Conservation (phyloP, 2,329 filamentous ascomycete genomes). For the Mollisiaceae sp. region DNA sequence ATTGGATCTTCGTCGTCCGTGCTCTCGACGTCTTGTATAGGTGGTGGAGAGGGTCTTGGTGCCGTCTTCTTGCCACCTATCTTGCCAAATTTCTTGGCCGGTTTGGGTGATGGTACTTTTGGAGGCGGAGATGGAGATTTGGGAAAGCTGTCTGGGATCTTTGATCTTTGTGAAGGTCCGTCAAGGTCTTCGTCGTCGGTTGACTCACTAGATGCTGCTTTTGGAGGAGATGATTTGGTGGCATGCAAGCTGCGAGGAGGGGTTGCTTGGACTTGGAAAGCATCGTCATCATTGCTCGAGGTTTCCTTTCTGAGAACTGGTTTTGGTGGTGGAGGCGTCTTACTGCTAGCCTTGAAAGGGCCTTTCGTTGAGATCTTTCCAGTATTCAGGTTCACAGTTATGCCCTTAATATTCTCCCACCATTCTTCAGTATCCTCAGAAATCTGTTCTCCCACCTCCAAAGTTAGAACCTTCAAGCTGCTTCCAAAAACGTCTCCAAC, state of each 20-base stretch:
- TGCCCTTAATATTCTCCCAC: constrained; percentile 39
- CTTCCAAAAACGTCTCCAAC: constrained; percentile 34
- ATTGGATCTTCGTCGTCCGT: constrained; percentile 24
- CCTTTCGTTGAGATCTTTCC: constrained; percentile 32
- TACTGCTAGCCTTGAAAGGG: constrained; percentile 11
- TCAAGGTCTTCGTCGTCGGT: constrained; percentile 40
- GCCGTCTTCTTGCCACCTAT: constrained; percentile 21
- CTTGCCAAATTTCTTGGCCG: constrained; percentile 22
- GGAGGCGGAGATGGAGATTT: constrained; percentile 24
- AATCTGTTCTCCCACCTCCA: not conserved
- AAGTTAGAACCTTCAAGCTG: not conserved
- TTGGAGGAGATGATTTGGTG: constrained; percentile 10
- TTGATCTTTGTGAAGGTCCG: constrained; percentile 33
- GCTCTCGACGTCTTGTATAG: constrained; percentile 10
- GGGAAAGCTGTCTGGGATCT: constrained; percentile 38
- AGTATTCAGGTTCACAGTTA: constrained; percentile 32
- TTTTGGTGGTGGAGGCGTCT: not conserved
- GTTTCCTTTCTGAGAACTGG: constrained; percentile 16
- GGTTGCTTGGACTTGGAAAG: constrained; percentile 42
- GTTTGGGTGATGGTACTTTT: constrained; percentile 6
- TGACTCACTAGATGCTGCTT: constrained; percentile 22
- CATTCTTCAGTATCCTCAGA: constrained; percentile 29
- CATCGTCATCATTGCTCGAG: constrained; percentile 33
- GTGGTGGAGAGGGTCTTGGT: constrained; percentile 1
- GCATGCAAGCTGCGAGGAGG: constrained; percentile 31